These are phyloP conservation scores for Tolypocladium pustulatum DNA, from an alignment of 2,329 filamentous ascomycete genomes.

Conservation along the genomic window DNA sequence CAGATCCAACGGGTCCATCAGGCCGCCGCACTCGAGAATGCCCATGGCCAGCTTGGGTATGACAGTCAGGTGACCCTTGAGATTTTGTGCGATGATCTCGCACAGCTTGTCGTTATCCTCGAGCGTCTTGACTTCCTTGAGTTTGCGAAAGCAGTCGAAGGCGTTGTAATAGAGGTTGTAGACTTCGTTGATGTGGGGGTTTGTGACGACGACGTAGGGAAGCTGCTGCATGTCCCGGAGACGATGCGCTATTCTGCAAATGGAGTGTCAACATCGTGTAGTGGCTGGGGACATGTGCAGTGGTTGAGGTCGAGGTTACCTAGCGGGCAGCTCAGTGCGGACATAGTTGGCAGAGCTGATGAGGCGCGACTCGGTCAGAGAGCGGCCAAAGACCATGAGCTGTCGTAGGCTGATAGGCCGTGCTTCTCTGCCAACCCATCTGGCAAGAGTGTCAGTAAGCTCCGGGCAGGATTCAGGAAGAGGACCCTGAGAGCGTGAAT, in stretches of 20 bases:
- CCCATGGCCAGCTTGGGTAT: constrained; percentile 94
- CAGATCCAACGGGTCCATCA: constrained; percentile 71
- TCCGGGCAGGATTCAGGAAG: constrained; percentile 6
- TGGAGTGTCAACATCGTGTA: not conserved
- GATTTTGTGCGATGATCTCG: constrained; percentile 63
- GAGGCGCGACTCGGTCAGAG: constrained; percentile 78
- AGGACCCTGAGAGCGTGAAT: constrained; percentile 2
- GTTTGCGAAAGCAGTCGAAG: constrained; percentile 81
- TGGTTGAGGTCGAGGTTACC: constrained; percentile 4
- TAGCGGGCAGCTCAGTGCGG: constrained; percentile 62
- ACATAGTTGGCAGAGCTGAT: constrained; percentile 97
- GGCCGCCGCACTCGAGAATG: constrained; percentile 76
- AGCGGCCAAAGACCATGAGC: constrained; percentile 93
- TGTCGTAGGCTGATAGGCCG: constrained; percentile 93
- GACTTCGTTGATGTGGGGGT: constrained; percentile 83
- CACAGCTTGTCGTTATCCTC: constrained; percentile 89
- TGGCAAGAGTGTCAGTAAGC: constrained; percentile 23
- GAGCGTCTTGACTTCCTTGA: constrained; percentile 72
- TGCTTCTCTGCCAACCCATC: constrained; percentile 88
- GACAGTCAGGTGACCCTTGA: constrained; percentile 82
- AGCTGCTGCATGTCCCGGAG: constrained; percentile 95
- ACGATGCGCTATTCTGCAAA: constrained; percentile 70
- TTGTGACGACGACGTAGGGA: constrained; percentile 93
- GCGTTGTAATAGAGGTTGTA: constrained; percentile 95
- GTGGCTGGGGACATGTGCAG: not conserved